phyloP scores from a whole-genome alignment of 164 flowering plant genomes.

The Malania oleifera region DNA sequence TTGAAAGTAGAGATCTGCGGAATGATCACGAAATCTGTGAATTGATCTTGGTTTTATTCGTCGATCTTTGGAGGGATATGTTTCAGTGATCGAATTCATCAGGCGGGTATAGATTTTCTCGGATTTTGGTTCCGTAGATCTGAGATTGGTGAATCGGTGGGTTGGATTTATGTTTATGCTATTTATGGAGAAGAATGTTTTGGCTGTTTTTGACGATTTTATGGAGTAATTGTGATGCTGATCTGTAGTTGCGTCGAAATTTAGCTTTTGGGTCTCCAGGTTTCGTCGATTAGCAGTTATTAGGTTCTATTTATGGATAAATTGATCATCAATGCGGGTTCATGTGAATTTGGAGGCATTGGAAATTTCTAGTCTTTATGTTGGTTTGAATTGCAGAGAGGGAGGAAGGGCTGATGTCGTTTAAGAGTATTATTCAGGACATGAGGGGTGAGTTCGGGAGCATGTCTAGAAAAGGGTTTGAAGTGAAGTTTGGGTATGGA shows the following conservation, averaged over 20 bases:
- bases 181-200: neutral
- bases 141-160: conserved; percentile 3
- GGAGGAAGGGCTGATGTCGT: conserved; percentile 26
- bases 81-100: neutral
- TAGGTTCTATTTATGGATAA: neutral
- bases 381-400: neutral
- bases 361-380: conserved; percentile 2
- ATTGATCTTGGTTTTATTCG: neutral
- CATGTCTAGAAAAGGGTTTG: conserved; percentile 68
- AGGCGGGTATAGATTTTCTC: neutral
- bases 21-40: neutral
- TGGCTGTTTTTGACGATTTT: neutral
- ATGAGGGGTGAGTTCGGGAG: conserved; percentile 73
- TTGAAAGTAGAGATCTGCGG: neutral
- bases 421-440: conserved; percentile 61
- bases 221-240: neutral
- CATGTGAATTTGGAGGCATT: neutral
- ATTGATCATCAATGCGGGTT: conserved; percentile 2
- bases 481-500: conserved; percentile 52
- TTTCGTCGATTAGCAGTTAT: neutral
- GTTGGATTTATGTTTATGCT: no score
- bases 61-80: conserved; percentile 3
- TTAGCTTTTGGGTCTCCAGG: conserved; percentile 1
- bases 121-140: neutral
- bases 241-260: neutral